Evolutionary conservation across 208 protist species (phyloP), one percentile per base, ranked within the genome.

Genomic region (Acanthamoeba castellanii): DNA sequence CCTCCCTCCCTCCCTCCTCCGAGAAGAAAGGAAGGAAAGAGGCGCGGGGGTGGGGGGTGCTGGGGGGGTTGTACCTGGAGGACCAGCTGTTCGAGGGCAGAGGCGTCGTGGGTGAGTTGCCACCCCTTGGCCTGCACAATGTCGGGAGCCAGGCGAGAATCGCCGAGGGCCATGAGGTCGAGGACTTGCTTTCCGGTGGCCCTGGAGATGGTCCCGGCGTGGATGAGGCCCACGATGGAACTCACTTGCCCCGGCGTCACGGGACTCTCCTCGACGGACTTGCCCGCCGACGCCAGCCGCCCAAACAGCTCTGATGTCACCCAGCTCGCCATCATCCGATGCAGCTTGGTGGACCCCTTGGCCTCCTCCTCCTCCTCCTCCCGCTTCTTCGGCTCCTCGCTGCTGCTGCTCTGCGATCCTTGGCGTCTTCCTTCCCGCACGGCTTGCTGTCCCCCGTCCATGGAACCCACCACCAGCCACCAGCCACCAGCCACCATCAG

Each of bases 281-380:
- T 87, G 20, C 45, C 37, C 9, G 37, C 47, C 16, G 37, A n/a
- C 6, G 37, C 47, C 78, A 87, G 47, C 32, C 37, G 47, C 47
- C 78, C 78, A 57, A 87, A 87, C 18, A 87, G 47, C 22, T 87
- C 78, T 37, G 78, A 87, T 2, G 78, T 87, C 11, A 87, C 32
- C 78, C 78, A 87, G 25, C 32, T 87, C 37, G 42, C 37, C 25
- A 87, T 59, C 78, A 59, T 87, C 8, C 47, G 78, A 14, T 76
- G 27, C 27, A 76, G 68, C 68, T 66, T 66, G 59, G 16, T 11
- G 11, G 16, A 9, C 72, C 27, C 72, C 14, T 87, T 45, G 3
- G 27, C 20, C 9, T 87, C 9, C 78, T 57, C 8, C 20, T 84
- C 37, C 16, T 18, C 74, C 13, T 9, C 72, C 34, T 81, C 14